Conservation (phyloP, 306 rosid genomes). For the Cucumis melo region DNA sequence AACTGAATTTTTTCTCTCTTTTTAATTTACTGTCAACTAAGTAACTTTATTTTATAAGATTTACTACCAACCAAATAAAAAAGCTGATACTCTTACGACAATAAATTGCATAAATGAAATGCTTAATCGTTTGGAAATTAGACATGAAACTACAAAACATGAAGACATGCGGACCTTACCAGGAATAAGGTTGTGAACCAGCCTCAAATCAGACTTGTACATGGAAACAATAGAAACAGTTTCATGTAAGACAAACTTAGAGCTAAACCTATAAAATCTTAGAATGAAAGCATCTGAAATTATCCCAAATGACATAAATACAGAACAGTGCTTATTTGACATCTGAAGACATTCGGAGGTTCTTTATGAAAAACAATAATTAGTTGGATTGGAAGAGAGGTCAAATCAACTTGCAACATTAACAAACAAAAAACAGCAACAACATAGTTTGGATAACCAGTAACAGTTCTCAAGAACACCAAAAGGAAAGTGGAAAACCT, state of each 20-base stretch:
- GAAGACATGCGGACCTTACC: slow-evolving; percentile 46
- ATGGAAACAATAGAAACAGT: slow-evolving; percentile 27
- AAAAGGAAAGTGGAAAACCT: not conserved
- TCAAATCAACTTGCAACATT: not conserved
- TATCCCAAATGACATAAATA: not conserved
- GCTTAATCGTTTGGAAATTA: not conserved
- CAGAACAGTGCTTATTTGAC: not conserved
- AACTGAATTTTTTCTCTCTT: not conserved
- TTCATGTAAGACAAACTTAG: slow-evolving; percentile 29
- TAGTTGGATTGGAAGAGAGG: not conserved
- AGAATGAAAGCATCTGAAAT: not conserved
- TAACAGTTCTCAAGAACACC: not conserved
- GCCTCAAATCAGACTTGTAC: slow-evolving; percentile 91
- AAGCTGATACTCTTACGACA: not conserved
- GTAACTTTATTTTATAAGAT: too few species aligned
- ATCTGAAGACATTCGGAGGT: not conserved
- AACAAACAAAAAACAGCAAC: not conserved
- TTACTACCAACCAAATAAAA: not conserved
- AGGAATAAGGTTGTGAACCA: slow-evolving; percentile 82
- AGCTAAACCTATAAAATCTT: not conserved
- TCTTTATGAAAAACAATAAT: not conserved
- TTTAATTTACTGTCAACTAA: not conserved
- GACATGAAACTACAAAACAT: not conserved
- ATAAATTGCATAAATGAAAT: not conserved
- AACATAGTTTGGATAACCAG: not conserved